Percentiles rank a stretch among this genome's conserved stretches.
Conservation (phyloP, 345 rosid genomes). For the Cardamine chenopodiifolia region DNA sequence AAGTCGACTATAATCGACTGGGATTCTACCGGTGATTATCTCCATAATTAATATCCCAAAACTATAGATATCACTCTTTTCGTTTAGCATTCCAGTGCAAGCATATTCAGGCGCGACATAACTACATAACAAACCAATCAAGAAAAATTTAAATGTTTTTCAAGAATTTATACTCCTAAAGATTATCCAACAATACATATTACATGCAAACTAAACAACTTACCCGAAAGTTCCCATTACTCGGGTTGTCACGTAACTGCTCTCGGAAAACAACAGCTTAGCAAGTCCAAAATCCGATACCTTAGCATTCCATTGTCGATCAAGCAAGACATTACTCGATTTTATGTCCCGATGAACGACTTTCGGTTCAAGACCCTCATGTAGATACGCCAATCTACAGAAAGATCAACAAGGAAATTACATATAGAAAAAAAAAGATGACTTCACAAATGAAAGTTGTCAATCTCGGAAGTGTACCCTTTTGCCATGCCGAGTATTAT, state of each 20-base stretch:
- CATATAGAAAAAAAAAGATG: background rate
- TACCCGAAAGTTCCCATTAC: slow-evolving; percentile 99
- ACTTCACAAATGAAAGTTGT: background rate
- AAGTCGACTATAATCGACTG: slow-evolving; percentile 87
- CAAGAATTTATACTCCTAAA: background rate
- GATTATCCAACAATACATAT: background rate
- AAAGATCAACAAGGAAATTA: background rate
- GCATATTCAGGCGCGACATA: slow-evolving; percentile 99
- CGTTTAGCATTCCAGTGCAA: slow-evolving; percentile 94
- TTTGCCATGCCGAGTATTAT: slow-evolving; percentile 88
- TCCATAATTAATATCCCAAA: slow-evolving; percentile 94
- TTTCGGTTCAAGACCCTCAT: slow-evolving; percentile 98
- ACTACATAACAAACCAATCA: slow-evolving; percentile 46
- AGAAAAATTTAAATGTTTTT: background rate
- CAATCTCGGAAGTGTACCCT: slow-evolving; percentile 53
- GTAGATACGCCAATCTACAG: slow-evolving; percentile 90
- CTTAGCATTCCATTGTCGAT: slow-evolving; percentile 85
- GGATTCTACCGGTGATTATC: slow-evolving; percentile 82
- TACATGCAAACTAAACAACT: slow-evolving; percentile 31
- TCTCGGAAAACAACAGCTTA: slow-evolving; percentile 81
- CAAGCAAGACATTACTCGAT: slow-evolving; percentile 87
- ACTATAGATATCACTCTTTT: slow-evolving; percentile 92
- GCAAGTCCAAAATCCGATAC: slow-evolving; percentile 99
- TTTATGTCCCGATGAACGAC: slow-evolving; percentile 95
- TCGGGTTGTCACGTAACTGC: slow-evolving; percentile 85